Percentiles rank a stretch among this genome's conserved stretches.
Evolutionary conservation across 2,329 filamentous ascomycete genomes (phyloP).

Genomic region (Coniella lustricola): DNA sequence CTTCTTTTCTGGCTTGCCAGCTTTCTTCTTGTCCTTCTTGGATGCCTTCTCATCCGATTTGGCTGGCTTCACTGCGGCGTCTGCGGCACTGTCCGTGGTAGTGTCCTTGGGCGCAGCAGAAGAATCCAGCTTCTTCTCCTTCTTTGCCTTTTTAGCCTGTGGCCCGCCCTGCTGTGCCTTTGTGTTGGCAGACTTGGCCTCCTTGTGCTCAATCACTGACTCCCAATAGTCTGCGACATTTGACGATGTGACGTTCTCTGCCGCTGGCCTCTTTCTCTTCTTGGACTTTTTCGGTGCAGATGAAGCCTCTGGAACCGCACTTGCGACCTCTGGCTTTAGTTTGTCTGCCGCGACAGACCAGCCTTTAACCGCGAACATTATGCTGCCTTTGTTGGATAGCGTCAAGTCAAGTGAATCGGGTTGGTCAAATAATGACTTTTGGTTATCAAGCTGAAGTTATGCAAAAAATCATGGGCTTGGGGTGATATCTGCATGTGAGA

Average conservation of each 20-base stretch:
- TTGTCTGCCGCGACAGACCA: conserved; percentile 73
- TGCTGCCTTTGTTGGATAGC: conserved; percentile 7
- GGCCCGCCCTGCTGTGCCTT: conserved; percentile 16
- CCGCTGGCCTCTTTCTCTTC: conserved; percentile 47
- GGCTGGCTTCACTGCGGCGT: not conserved
- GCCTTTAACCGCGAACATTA: conserved; percentile 88
- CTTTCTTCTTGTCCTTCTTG: conserved; percentile 5
- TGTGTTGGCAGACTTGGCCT: conserved; percentile 26
- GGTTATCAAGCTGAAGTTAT: no score
- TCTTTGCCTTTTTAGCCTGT: conserved; percentile 23
- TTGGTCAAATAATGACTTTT: not conserved
- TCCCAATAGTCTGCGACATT: conserved; percentile 78
- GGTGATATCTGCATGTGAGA: no score
- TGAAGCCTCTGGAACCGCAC: conserved; percentile 25
- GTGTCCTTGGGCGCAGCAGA: conserved; percentile 23
- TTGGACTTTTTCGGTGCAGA: conserved; percentile 41
- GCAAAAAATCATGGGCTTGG: no score
- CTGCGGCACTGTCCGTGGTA: conserved; percentile 18
- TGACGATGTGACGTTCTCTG: conserved; percentile 50
- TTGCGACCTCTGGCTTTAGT: conserved; percentile 61
- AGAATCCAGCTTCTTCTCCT: conserved; percentile 18
- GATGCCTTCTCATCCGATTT: conserved; percentile 8
- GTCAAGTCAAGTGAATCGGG: not conserved
- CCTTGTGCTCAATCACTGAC: conserved; percentile 66
- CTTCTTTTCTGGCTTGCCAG: no score